Conservation (phyloP, 2,329 filamentous ascomycete species). For the Apiospora rasikravindrae region DNA sequence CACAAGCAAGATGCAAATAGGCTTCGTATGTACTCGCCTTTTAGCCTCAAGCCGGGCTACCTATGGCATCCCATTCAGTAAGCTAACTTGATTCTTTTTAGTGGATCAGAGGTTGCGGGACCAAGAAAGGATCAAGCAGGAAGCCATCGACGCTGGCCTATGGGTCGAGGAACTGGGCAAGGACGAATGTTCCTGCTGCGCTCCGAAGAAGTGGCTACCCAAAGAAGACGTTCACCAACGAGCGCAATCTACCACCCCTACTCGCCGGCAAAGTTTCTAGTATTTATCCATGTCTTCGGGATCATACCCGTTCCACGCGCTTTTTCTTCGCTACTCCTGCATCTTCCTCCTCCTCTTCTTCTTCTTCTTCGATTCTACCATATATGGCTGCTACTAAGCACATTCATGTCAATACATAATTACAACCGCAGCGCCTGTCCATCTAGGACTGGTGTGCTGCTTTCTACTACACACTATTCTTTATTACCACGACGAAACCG, state of each 20-base stretch:
- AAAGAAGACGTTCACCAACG: not conserved
- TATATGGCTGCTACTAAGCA: conserved; percentile 6
- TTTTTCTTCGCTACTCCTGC: not conserved
- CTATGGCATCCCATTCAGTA: not conserved
- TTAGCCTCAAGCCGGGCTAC: not conserved
- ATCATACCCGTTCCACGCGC: not conserved
- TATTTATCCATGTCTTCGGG: not conserved
- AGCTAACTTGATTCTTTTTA: not conserved
- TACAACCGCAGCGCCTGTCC: not conserved
- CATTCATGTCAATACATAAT: not conserved
- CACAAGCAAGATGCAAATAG: conserved; percentile 41
- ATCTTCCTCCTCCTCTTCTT: not conserved
- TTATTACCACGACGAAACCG: not conserved
- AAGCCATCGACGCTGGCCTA: not conserved
- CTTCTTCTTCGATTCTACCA: not conserved
- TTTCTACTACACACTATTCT: not conserved
- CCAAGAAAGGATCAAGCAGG: not conserved
- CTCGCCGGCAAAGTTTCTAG: not conserved
- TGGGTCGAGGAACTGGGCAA: not conserved
- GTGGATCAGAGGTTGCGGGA: not conserved
- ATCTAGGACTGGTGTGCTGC: not conserved
- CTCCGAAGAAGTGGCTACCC: not conserved
- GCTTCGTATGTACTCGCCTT: not conserved
- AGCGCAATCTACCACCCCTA: not conserved
- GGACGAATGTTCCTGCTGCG: conserved; percentile 1